Evolutionary conservation across 257 asterid species (phyloP).

Genomic region (Fraxinus anomala): DNA sequence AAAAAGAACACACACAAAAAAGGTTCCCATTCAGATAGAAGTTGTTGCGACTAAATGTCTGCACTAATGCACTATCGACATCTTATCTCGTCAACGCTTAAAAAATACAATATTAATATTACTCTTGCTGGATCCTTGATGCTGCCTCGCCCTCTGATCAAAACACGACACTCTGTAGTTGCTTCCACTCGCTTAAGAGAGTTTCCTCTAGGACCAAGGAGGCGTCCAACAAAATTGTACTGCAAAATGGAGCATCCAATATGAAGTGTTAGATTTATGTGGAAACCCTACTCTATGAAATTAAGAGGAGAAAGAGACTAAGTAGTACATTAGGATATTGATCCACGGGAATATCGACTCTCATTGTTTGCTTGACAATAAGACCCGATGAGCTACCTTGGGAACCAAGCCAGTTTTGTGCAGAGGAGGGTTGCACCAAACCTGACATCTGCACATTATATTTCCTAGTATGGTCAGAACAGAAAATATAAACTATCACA

Average conservation of each 20-base stretch:
- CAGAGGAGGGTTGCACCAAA: slow-evolving; percentile 70
- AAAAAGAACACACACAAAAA: not conserved
- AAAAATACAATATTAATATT: slow-evolving; percentile 22
- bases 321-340: slow-evolving; percentile 75
- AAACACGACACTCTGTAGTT: slow-evolving; percentile 92
- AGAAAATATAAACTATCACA: slow-evolving; percentile 16
- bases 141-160: slow-evolving; percentile 97
- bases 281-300: slow-evolving; percentile 23
- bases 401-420: slow-evolving; percentile 86
- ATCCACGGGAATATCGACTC: slow-evolving; percentile 95
- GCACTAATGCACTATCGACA: not conserved
- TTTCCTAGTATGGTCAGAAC: slow-evolving; percentile 41
- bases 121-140: slow-evolving; percentile 96
- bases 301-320: slow-evolving; percentile 25
- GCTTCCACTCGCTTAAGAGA: slow-evolving; percentile 97
- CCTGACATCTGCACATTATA: slow-evolving; percentile 72
- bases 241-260: slow-evolving; percentile 40
- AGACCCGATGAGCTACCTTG: slow-evolving; percentile 90
- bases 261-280: slow-evolving; percentile 14
- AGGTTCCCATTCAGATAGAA: slow-evolving; percentile 19
- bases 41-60: not conserved
- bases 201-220: slow-evolving; percentile 99
- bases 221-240: slow-evolving; percentile 99
- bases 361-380: slow-evolving; percentile 77
- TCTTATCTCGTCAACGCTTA: not conserved